Base-by-base conservation (phyloP, 495 filamentous ascomycete species). In the Cladorrhinum samala region DNA sequence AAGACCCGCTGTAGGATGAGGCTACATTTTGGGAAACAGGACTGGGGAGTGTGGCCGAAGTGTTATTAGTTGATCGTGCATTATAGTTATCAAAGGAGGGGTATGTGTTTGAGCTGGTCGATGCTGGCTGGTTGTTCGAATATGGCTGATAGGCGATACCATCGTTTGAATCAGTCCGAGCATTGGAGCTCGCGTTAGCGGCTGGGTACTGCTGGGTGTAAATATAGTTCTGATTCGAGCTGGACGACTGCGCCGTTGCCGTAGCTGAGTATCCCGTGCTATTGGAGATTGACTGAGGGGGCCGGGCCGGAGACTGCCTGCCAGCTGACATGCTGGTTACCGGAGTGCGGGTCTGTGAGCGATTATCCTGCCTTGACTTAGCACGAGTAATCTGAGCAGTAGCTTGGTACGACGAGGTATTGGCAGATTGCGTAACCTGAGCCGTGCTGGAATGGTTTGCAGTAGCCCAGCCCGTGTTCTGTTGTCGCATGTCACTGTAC, bases 81-180 rank as follows among this genome's bases (percentile, higher is more conserved):
- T 54, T 63, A 21, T 67, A 60, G 21, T 25, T 55, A 44, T 65
- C 53, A 39, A 62, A 68, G 4, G 61, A 55, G 0, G 62, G 52
- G 30, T 61, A 64, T 2, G 64, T 60, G 41, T 47, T 45, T 17
- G 61, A 37, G 18, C 38, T 53, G 43, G 53, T 37, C n/a, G 42
- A 37, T 2, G 49, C 25, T 23, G 52, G 20, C 8, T 39, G 52
- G 9, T 48, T 55, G 20, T 44, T 52, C 2, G 58, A 41, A 37
- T 68, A 63, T 3, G 61, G 59, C 23, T 68, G 61, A 42, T 64
- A 66, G 1, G 56, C 46, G 9, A 62, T 46, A 13, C 47, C 49
- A 25, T 50, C 56, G 38, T 42, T 67, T 1, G 47, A 19, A n/a
- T 63, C 59, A 11, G 53, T 45, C 8, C 56, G 51, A 8, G 54